Percentiles rank a stretch among this genome's conserved stretches.
Evolutionary conservation across 257 asterid species (phyloP).

Genomic region (Solanum chiquidenum): DNA sequence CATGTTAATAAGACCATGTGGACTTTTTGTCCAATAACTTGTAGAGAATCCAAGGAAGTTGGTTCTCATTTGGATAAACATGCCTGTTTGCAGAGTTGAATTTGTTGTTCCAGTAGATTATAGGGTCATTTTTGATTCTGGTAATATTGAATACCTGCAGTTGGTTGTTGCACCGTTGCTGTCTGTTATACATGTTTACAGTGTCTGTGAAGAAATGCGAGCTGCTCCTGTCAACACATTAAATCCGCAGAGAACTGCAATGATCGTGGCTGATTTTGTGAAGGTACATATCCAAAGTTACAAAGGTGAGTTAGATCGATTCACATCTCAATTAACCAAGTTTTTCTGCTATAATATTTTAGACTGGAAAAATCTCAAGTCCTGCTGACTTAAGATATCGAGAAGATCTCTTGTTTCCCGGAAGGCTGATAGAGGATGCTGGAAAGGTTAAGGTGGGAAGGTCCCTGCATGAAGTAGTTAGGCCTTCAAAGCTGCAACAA

Average conservation of each 20-base stretch:
- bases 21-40: not conserved
- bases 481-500: conserved; percentile 55
- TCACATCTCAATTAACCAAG: not conserved
- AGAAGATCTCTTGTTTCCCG: conserved; percentile 84
- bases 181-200: conserved; percentile 55
- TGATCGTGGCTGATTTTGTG: conserved; percentile 73
- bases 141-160: conserved; percentile 28
- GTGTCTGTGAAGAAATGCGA: conserved; percentile 87
- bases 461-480: conserved; percentile 48
- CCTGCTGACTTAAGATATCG: conserved; percentile 87
- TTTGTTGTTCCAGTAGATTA: not conserved
- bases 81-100: not conserved
- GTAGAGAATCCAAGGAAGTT: not conserved
- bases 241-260: conserved; percentile 91
- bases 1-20: not conserved
- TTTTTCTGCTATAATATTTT: conserved; percentile 1
- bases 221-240: conserved; percentile 94
- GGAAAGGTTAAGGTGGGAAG: conserved; percentile 86
- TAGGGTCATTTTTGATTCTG: not conserved
- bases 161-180: conserved; percentile 74
- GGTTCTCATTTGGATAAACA: not conserved
- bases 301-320: not conserved
- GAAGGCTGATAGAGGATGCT: conserved; percentile 72
- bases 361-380: conserved; percentile 66
- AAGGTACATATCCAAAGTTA: conserved; percentile 38